Percentiles rank a stretch among this genome's conserved stretches.
These are phyloP conservation scores for Leccinum pachyderme DNA, from an alignment of 1,284 basidiomycete species.

Conservation along the genomic window DNA sequence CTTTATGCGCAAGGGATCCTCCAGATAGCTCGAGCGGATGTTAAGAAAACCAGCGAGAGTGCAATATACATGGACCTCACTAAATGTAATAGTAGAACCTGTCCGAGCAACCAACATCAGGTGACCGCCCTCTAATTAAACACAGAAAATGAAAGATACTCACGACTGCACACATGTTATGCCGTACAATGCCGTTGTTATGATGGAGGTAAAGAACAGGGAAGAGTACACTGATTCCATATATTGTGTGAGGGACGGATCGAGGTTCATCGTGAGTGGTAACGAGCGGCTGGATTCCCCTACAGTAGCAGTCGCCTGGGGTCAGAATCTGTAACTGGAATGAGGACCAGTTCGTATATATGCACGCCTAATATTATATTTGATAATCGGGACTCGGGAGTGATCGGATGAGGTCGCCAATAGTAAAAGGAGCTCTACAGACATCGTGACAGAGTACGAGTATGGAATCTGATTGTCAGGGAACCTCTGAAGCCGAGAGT, in stretches of 20 bases:
- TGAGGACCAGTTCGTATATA: background rate
- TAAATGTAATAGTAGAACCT: constrained; percentile 22
- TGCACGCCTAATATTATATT: background rate
- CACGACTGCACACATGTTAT: constrained; percentile 1
- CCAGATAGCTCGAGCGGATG: constrained; percentile 9
- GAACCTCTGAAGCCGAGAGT: no score
- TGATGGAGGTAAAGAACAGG: background rate
- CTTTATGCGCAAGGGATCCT: constrained; percentile 7
- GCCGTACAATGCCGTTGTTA: background rate
- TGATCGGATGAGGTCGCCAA: background rate
- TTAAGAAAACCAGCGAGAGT: background rate
- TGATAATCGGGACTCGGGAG: background rate
- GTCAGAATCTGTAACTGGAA: background rate
- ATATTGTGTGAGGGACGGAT: background rate
- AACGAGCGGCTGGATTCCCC: background rate
- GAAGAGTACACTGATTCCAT: background rate
- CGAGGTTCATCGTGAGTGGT: background rate
- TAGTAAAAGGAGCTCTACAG: background rate
- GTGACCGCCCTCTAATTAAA: background rate
- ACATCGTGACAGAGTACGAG: no score
- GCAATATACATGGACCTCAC: background rate
- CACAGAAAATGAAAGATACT: background rate
- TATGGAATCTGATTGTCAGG: no score
- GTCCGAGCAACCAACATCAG: background rate
- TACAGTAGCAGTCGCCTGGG: background rate